Conservation (phyloP, 352 stramenopile species). For the Phytophthora pisi region DNA sequence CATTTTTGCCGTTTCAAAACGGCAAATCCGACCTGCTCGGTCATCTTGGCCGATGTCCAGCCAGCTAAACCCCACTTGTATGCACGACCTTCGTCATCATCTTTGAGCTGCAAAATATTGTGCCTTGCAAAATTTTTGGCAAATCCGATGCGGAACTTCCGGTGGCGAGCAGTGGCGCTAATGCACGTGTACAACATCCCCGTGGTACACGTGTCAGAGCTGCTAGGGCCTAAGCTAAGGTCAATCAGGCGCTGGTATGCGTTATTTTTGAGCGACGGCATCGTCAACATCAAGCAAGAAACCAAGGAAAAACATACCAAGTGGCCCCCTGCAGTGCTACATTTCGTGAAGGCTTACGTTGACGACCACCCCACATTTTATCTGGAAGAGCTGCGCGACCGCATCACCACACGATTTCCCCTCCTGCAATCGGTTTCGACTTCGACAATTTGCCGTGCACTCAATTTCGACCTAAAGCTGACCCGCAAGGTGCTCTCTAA, state of each 20-base stretch:
- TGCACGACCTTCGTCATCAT: no score
- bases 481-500: no score
- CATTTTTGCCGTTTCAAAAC: no score
- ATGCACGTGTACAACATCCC: not conserved
- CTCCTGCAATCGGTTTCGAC: no score
- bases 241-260: not conserved
- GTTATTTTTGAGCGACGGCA: not conserved
- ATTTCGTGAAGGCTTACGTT: not conserved
- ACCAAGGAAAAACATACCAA: not conserved
- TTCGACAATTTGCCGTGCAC: no score
- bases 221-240: not conserved
- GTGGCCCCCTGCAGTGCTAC: not conserved
- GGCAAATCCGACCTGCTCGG: no score
- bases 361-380: not conserved
- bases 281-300: not conserved
- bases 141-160: not conserved
- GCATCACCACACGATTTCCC: no score
- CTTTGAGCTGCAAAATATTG: no score
- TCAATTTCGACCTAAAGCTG: no score
- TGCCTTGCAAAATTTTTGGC: not conserved
- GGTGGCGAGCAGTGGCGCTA: not conserved
- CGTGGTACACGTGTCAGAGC: not conserved
- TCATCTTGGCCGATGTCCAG: no score
- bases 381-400: not conserved
- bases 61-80: no score